Base-by-base conservation (phyloP, 805 yeast genomes). In the Cyberlindnera petersonii region DNA sequence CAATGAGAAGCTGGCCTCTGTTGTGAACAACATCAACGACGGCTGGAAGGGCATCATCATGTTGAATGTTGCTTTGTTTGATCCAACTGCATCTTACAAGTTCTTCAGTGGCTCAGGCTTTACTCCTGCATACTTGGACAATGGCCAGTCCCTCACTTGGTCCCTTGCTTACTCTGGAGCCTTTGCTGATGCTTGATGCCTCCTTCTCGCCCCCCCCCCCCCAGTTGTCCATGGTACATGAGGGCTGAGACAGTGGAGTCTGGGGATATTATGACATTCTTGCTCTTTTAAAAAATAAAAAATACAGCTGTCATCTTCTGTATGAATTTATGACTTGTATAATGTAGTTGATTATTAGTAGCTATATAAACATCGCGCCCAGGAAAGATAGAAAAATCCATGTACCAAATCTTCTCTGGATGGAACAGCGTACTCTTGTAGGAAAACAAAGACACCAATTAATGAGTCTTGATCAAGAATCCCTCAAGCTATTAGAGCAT, bases 61-160 rank as follows among this genome's bases (percentile, higher is more conserved):
- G 68, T 66, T 86, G 34, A 86, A 88, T 57, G 68, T 72, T 39
- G 96, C 95, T 0, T 63, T 89, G 15, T 74, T 62, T 52, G 85
- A 88, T 55, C 89, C 96, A 1, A 49, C 58, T 24, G 40, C 71
- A 1, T 70, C 94, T 0, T 86, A 78, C 55, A 48, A 63, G 3
- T 87, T 75, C 61, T 86, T 86, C 57, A 56, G 79, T 2, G 56
- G 74, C 24, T 49, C 65, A 6, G 65, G 63, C 39, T 88, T 86
- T 71, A 56, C 66, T 31, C 63, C 65, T n/a, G 52, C 59, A 4
- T 72, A 71, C 47, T 73, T 89, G 33, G 97, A 89, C 53, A 75
- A 76, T 41, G 97, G 97, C 3, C 91, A 87, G 71, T 79, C 91
- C 20, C 65, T 79, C 46, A 82, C 96, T 0, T 88, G 96, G 95